These are phyloP conservation scores for Saccharomycopsis schoenii DNA, from an alignment of 805 yeast genomes.

Conservation along the genomic window DNA sequence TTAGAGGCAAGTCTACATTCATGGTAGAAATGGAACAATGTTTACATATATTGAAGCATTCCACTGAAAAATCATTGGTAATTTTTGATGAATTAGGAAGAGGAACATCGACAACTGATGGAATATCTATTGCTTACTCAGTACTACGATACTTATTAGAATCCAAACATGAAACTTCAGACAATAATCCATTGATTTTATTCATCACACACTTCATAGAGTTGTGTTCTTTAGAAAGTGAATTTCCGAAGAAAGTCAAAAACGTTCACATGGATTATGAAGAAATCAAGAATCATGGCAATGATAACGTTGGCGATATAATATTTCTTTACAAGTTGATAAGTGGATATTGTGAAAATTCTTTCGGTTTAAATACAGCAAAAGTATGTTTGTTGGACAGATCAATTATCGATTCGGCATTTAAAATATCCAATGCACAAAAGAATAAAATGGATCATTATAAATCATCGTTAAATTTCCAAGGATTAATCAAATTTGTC, in stretches of 20 bases:
- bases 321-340: constrained; percentile 44
- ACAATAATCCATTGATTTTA: constrained; percentile 35
- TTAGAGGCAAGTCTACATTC: constrained; percentile 74
- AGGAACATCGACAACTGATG: constrained; percentile 71
- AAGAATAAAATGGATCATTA: not conserved
- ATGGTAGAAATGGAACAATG: constrained; percentile 70
- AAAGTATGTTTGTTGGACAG: constrained; percentile 54
- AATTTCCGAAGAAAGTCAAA: constrained; percentile 32
- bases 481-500: not conserved
- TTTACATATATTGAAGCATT: constrained; percentile 39
- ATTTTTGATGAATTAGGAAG: constrained; percentile 64
- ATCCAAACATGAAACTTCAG: constrained; percentile 19
- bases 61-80: constrained; percentile 47
- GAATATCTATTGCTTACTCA: constrained; percentile 71
- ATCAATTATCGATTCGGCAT: constrained; percentile 37
- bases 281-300: constrained; percentile 27
- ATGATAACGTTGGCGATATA: constrained; percentile 30
- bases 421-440: constrained; percentile 21
- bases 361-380: constrained; percentile 84
- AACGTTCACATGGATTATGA: constrained; percentile 68
- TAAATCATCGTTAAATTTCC: not conserved
- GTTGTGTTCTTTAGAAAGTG: constrained; percentile 40
- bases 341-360: constrained; percentile 44
- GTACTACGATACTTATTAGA: constrained; percentile 50
- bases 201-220: constrained; percentile 83